Evolutionary conservation across 2,329 filamentous ascomycete species (phyloP).

Genomic region (Epichloe gansuensis): DNA sequence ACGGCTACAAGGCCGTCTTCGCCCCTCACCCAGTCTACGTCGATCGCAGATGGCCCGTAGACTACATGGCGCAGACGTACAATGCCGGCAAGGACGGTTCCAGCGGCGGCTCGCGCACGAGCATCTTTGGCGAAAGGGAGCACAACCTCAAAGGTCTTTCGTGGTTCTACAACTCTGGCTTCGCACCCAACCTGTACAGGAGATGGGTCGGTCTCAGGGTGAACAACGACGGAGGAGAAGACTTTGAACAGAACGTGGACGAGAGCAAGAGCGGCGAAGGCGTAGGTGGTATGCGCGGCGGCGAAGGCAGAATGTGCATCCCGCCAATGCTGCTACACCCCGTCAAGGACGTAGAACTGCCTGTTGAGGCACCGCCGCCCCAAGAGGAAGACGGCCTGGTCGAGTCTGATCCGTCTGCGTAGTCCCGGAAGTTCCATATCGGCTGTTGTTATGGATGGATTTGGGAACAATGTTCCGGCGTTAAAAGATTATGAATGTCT

Average conservation of each 20-base stretch:
- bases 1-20: conserved; percentile 85
- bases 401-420: conserved; percentile 34
- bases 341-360: conserved; percentile 61
- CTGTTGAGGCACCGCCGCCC: conserved; percentile 43
- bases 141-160: conserved; percentile 78
- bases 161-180: conserved; percentile 86
- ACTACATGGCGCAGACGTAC: conserved; percentile 64
- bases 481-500: background rate
- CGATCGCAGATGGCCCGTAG: conserved; percentile 73
- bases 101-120: conserved; percentile 57
- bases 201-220: conserved; percentile 77
- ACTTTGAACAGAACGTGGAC: conserved; percentile 53
- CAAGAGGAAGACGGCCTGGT: conserved; percentile 26
- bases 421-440: conserved; percentile 4
- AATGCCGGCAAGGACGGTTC: conserved; percentile 69
- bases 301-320: conserved; percentile 79
- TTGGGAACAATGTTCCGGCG: background rate
- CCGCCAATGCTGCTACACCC: conserved; percentile 85
- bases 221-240: conserved; percentile 65
- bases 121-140: conserved; percentile 71
- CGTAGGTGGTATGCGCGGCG: conserved; percentile 44
- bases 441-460: conserved; percentile 2
- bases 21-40: conserved; percentile 81
- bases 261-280: conserved; percentile 34
- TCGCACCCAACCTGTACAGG: conserved; percentile 68